Conservation (phyloP, 768 basidiomycete species). For the Tulasnella sp. region DNA sequence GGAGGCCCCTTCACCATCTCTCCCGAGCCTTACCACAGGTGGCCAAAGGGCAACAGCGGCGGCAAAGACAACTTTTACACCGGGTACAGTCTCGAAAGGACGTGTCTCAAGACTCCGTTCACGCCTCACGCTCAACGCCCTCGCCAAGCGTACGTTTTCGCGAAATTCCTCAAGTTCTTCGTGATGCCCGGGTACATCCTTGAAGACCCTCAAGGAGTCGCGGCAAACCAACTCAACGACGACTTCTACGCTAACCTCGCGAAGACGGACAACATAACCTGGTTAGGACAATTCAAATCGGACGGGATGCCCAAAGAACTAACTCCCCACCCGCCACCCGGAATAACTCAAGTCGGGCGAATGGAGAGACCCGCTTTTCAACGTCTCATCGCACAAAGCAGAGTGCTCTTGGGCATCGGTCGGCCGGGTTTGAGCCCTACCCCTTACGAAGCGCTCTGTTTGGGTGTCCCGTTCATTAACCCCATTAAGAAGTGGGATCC, state of each 20-base stretch:
- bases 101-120: slow-evolving; percentile 28
- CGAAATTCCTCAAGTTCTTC: slow-evolving; percentile 29
- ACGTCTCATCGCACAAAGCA: slow-evolving; percentile 1
- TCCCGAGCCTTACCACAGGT: slow-evolving; percentile 19
- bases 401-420: slow-evolving; percentile 35
- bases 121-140: slow-evolving; percentile 20
- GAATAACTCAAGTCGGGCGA: not conserved
- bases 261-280: not conserved
- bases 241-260: not conserved
- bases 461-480: slow-evolving; percentile 44
- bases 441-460: slow-evolving; percentile 37
- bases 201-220: not conserved
- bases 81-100: slow-evolving; percentile 33
- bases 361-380: not conserved
- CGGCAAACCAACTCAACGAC: not conserved
- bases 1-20: slow-evolving; percentile 28
- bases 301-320: not conserved
- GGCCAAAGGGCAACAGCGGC: not conserved
- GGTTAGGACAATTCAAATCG: slow-evolving; percentile 1
- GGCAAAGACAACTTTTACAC: slow-evolving; percentile 28
- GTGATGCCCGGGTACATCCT: not conserved
- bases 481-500: slow-evolving; percentile 40
- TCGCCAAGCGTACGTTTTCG: slow-evolving; percentile 32
- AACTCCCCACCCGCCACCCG: not conserved
- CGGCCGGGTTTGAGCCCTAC: slow-evolving; percentile 34